Conservation (phyloP, 116 monocot genomes). For the Thalassia testudinum region DNA sequence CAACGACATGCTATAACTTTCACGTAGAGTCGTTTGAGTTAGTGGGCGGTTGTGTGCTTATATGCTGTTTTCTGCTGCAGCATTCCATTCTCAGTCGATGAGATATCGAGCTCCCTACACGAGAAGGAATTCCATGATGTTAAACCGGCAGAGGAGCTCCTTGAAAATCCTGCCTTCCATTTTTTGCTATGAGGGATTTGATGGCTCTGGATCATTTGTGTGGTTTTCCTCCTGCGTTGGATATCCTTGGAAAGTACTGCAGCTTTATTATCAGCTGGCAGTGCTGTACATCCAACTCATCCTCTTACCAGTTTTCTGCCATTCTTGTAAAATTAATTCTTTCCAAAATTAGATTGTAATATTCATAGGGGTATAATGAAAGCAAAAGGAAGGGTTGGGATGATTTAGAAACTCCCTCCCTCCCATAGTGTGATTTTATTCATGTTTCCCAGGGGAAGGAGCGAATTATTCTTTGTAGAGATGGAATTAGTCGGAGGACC, state of each 20-base stretch:
- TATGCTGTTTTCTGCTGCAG: constrained; percentile 46
- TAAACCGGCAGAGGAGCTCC: constrained; percentile 72
- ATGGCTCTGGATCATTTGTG: constrained; percentile 13
- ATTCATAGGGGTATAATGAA: constrained; percentile 14
- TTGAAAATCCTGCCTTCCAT: constrained; percentile 83
- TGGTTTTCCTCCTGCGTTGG: not conserved
- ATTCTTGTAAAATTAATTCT: constrained; percentile 11
- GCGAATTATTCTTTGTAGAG: not conserved
- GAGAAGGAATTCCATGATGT: constrained; percentile 69
- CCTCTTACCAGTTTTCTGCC: constrained; percentile 3
- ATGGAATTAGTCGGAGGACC: too few relatives aligned
- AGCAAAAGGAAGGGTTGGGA: constrained; percentile 2
- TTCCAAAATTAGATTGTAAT: constrained; percentile 15
- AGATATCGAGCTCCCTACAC: constrained; percentile 56
- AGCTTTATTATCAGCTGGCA: not conserved
- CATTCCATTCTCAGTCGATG: constrained; percentile 88
- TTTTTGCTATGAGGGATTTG: constrained; percentile 74
- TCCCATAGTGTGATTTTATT: not conserved
- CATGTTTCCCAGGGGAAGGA: not conserved
- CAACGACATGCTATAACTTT: too few relatives aligned
- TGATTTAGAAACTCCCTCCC: not conserved
- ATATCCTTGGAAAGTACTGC: not conserved
- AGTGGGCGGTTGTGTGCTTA: too few relatives aligned
- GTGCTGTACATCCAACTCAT: constrained; percentile 26
- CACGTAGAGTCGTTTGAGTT: too few relatives aligned